These are phyloP conservation scores for Aureobasidium lini DNA, from an alignment of 2,329 filamentous ascomycete species.

Conservation along the genomic window DNA sequence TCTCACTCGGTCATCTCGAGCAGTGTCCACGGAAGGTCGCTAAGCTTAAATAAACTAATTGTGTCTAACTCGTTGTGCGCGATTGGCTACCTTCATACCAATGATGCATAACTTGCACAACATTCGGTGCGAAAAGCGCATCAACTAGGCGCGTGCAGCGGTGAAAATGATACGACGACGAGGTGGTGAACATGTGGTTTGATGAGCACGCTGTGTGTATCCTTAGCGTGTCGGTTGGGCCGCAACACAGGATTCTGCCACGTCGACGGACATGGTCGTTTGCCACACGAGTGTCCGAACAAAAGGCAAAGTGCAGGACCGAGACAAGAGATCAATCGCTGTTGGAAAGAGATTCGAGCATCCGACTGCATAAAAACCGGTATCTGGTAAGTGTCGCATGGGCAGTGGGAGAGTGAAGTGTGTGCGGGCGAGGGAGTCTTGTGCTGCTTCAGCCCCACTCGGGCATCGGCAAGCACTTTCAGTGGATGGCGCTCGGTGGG, in stretches of 20 bases:
- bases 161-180: background rate
- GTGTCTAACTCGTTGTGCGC: too few relatives aligned
- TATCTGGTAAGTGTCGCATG: conserved; percentile 5
- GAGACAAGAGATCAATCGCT: background rate
- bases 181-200: background rate
- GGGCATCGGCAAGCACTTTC: background rate
- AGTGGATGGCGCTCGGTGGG: background rate
- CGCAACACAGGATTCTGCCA: background rate
- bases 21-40: too few relatives aligned
- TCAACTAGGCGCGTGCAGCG: background rate
- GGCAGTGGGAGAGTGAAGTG: background rate
- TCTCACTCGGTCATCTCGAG: too few relatives aligned
- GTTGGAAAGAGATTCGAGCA: background rate
- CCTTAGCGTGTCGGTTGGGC: conserved; percentile 8
- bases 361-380: background rate
- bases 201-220: background rate
- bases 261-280: conserved; percentile 1
- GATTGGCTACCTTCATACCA: background rate
- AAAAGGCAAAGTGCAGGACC: background rate
- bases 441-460: conserved; percentile 7
- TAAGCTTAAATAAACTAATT: too few relatives aligned
- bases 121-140: background rate
- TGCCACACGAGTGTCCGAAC: background rate
- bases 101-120: background rate
- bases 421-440: background rate